A percentile compares a stretch with the other conserved stretches of the same genome.
phyloP scores from a whole-genome alignment of 2,329 filamentous ascomycete species.

The Diaporthe helianthi region DNA sequence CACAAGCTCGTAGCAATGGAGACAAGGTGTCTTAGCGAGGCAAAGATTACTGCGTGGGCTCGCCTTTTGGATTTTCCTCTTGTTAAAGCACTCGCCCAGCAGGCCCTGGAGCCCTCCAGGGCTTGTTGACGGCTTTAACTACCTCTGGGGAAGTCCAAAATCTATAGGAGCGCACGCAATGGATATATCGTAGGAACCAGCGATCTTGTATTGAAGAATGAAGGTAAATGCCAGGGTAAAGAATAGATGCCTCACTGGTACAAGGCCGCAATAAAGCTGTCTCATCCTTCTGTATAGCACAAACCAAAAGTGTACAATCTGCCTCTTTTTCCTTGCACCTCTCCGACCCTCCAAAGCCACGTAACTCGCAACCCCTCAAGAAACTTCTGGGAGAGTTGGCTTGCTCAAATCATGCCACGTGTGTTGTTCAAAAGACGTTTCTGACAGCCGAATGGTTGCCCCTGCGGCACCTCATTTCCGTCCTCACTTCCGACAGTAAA shows the following conservation, averaged over 20 bases:
- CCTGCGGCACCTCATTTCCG: conserved; percentile 14
- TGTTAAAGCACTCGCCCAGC: neutral
- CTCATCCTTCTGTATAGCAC: conserved; percentile 25
- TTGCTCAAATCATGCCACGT: conserved; percentile 24
- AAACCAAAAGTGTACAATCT: conserved; percentile 32
- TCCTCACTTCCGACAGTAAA: conserved; percentile 30
- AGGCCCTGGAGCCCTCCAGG: too few species aligned
- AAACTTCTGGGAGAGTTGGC: neutral
- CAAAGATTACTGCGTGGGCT: neutral
- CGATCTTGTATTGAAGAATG: conserved; percentile 26
- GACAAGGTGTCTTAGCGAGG: neutral
- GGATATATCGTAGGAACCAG: neutral
- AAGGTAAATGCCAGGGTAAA: conserved; percentile 31
- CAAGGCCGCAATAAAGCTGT: conserved; percentile 30
- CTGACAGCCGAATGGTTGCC: conserved; percentile 2
- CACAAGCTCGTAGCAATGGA: neutral
- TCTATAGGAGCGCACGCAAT: neutral
- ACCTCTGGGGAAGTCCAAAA: neutral
- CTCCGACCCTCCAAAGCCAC: neutral
- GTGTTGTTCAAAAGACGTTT: conserved; percentile 29
- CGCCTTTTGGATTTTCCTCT: too few species aligned
- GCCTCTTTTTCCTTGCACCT: neutral
- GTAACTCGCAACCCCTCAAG: neutral
- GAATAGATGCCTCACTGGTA: conserved; percentile 29
- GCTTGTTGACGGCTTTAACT: neutral